Evolutionary conservation across 345 rosid species (phyloP), one percentile per base, ranked within the genome.

Genomic region (Hypericum androsaemum): DNA sequence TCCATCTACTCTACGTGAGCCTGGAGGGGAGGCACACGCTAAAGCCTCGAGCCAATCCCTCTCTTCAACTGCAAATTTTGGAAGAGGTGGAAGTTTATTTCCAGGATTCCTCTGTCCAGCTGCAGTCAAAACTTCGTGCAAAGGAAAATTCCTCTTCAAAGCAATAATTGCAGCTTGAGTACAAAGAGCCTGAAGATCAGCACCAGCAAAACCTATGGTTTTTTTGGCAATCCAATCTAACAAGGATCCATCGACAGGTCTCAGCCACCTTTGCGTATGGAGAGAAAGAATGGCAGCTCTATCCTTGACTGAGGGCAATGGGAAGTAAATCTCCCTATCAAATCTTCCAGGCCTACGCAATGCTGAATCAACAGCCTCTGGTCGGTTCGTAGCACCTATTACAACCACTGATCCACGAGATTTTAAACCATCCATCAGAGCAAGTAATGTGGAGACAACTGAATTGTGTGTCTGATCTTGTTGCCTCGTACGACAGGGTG

Each of bases 381-480:
- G 98, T 56, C 94, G 88, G 72, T 92, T 92, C 57, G 96, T 88
- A 66, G 98, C 98, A 67, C 98, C 98, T 62, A 92, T 88, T 62
- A 92, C 98, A 66, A 92, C 89, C 51, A 88, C 98, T 10, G 98
- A 92, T 59, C 98, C 98, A 51, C 98, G 82, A 16, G 95, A 92
- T 66, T 92, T 92, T 54, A 92, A 64, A 63, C 98, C 98, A 67
- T 92, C 98, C 81, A 92, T 59, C 56, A 92, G 61, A 64, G 96
- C 89, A 47, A 92, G 98, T 71, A 92, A 74, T 52, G 98, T 92
- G 43, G 98, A 92, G 58, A 92, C 98, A 68, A 92, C 98, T 10
- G 98, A 92, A 74, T 87, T 82, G 69, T 92, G 98, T 36, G 96
- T 92, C 75, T 92, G 98, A 77, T 92, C 98, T 71, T 85, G 95